Evolutionary conservation across 2,329 filamentous ascomycete species (phyloP).

Genomic region (Xylaria sp.): DNA sequence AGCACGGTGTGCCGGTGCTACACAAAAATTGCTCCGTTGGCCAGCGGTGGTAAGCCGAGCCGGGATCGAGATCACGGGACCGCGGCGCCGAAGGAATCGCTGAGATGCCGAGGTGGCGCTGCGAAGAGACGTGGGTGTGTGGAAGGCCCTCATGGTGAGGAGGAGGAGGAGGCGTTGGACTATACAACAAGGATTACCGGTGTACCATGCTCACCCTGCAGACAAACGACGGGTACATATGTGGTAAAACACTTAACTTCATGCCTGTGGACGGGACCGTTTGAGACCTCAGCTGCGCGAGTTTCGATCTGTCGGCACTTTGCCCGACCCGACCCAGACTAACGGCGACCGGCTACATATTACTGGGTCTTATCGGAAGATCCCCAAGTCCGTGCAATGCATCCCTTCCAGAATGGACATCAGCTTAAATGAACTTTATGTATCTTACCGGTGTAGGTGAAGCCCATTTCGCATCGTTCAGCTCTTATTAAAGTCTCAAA

Average conservation of each 20-base stretch:
- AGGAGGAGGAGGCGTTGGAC: not conserved
- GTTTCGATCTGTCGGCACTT: not conserved
- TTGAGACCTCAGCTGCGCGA: no score
- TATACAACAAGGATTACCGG: constrained; percentile 1
- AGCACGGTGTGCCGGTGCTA: not conserved
- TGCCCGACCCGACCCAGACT: not conserved
- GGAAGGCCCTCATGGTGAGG: constrained; percentile 19
- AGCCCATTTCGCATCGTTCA: not conserved
- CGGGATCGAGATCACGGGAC: not conserved
- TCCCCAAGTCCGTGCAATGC: constrained; percentile 10
- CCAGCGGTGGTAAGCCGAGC: constrained; percentile 2
- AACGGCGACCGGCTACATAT: not conserved
- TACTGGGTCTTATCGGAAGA: constrained; percentile 23
- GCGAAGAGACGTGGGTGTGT: constrained; percentile 5
- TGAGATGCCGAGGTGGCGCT: constrained; percentile 6
- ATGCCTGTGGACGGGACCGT: no score
- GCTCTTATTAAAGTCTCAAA: no score
- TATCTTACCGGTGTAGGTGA: not conserved
- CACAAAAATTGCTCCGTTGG: not conserved
- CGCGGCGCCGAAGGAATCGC: constrained; percentile 2
- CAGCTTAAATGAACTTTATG: not conserved
- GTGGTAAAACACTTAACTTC: no score
- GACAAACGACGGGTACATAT: not conserved
- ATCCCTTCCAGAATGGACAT: constrained; percentile 2
- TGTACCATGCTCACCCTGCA: constrained; percentile 11